Evolutionary conservation across 2,329 filamentous ascomycete genomes (phyloP).

Genomic region (Pseudogymnoascus sp.): DNA sequence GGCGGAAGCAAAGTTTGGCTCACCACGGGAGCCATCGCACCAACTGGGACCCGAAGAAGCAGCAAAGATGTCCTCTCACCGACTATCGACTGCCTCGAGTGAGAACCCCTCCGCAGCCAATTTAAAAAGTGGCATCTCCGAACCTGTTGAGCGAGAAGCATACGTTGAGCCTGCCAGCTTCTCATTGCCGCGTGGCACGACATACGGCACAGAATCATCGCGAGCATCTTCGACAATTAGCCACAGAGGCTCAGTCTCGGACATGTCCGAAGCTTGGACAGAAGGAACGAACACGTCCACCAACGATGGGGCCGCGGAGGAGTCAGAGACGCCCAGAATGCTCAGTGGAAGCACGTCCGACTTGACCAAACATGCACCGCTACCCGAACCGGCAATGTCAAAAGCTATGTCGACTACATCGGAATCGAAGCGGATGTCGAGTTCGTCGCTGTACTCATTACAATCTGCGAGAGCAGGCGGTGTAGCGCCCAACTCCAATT

Average conservation of each 20-base stretch:
- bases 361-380: slow-evolving; percentile 20
- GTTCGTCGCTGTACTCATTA: slow-evolving; percentile 66
- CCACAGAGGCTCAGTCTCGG: slow-evolving; percentile 31
- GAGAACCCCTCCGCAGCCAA: not conserved
- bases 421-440: slow-evolving; percentile 60
- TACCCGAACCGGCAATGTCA: slow-evolving; percentile 44
- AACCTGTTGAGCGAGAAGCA: not conserved
- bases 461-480: slow-evolving; percentile 46
- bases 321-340: slow-evolving; percentile 43
- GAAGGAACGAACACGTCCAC: slow-evolving; percentile 30
- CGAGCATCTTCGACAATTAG: slow-evolving; percentile 25
- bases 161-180: not conserved
- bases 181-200: slow-evolving; percentile 18
- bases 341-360: slow-evolving; percentile 30
- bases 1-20: slow-evolving; percentile 7
- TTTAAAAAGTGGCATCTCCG: not conserved
- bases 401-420: slow-evolving; percentile 44
- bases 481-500: slow-evolving; percentile 44
- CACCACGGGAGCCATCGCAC: not conserved
- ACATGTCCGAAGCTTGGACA: slow-evolving; percentile 34
- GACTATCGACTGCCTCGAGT: slow-evolving; percentile 1
- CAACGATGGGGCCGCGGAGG: slow-evolving; percentile 40
- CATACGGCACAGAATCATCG: slow-evolving; percentile 28
- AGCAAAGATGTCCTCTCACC: slow-evolving; percentile 1
- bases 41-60: not conserved